phyloP scores from a whole-genome alignment of 2,329 filamentous ascomycete species.

The Cladosporium velox region DNA sequence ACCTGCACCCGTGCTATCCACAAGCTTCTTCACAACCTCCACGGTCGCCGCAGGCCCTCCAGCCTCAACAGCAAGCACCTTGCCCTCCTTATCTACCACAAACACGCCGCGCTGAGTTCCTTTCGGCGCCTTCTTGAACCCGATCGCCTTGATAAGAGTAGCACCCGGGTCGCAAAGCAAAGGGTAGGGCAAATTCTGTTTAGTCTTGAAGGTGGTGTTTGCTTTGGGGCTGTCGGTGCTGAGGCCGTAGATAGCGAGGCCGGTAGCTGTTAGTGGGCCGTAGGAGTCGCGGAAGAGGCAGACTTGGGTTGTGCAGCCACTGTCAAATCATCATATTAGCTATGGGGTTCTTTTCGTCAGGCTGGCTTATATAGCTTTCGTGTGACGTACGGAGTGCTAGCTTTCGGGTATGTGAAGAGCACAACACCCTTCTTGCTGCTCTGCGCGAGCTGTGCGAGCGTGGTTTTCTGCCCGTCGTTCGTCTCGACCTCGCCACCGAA shows the following conservation, averaged over 20 bases:
- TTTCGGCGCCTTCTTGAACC: constrained; percentile 81
- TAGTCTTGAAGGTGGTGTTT: constrained; percentile 89
- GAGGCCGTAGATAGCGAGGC: constrained; percentile 85
- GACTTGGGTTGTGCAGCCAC: constrained; percentile 79
- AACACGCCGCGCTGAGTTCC: constrained; percentile 87
- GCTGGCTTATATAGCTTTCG: constrained; percentile 65
- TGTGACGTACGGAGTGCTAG: constrained; percentile 67
- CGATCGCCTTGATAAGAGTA: constrained; percentile 79
- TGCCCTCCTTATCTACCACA: constrained; percentile 67
- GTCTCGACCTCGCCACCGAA: constrained; percentile 76
- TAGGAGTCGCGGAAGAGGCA: constrained; percentile 92
- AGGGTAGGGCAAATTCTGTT: constrained; percentile 85
- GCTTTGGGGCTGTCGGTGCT: constrained; percentile 85
- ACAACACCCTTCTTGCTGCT: constrained; percentile 84
- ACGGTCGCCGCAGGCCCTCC: constrained; percentile 79
- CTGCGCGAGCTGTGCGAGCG: constrained; percentile 76
- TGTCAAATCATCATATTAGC: constrained; percentile 40
- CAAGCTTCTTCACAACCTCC: constrained; percentile 71
- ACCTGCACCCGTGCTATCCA: constrained; percentile 50
- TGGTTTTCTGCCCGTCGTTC: constrained; percentile 79
- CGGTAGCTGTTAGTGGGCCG: constrained; percentile 70
- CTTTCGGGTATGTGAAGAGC: constrained; percentile 93
- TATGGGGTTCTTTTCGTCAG: constrained; percentile 40
- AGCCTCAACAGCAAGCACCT: constrained; percentile 72
- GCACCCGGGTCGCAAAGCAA: constrained; percentile 79